phyloP scores from a whole-genome alignment of 2,329 filamentous ascomycete species.

The Corynespora cassiicola region DNA sequence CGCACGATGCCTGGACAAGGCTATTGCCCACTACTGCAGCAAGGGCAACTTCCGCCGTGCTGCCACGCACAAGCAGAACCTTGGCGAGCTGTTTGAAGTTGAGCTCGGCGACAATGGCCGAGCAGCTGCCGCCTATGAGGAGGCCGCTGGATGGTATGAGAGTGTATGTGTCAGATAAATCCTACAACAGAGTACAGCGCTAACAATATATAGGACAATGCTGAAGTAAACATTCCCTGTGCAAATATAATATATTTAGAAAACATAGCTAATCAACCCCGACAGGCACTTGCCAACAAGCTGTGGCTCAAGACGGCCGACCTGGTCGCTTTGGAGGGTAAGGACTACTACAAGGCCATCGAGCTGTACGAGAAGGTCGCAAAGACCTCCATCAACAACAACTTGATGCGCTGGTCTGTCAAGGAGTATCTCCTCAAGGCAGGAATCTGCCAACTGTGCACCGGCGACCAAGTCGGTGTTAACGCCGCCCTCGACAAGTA shows the following conservation, averaged over 20 bases:
- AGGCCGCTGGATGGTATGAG: conserved; percentile 88
- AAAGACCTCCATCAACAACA: conserved; percentile 79
- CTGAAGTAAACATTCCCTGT: conserved; percentile 33
- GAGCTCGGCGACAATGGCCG: conserved; percentile 79
- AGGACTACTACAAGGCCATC: conserved; percentile 67
- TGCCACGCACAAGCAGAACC: conserved; percentile 86
- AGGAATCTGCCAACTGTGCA: conserved; percentile 84
- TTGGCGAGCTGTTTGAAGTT: conserved; percentile 85
- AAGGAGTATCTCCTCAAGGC: conserved; percentile 97
- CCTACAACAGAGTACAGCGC: no score
- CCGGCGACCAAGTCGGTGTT: conserved; percentile 77
- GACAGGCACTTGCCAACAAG: conserved; percentile 80
- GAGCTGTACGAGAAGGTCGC: conserved; percentile 80
- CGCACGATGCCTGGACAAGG: conserved; percentile 76
- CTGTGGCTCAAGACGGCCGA: conserved; percentile 92
- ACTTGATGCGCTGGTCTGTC: conserved; percentile 68
- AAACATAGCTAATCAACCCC: conserved; percentile 26
- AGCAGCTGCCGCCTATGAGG: conserved; percentile 83
- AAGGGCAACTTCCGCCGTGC: conserved; percentile 92
- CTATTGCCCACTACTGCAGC: conserved; percentile 84
- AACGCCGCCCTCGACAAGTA: conserved; percentile 84
- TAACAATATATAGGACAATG: conserved; percentile 41
- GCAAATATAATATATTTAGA: conserved; percentile 16
- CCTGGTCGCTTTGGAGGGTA: conserved; percentile 77
- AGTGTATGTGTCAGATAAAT: conserved; percentile 39